Percentiles rank a stretch among this genome's conserved stretches.
Evolutionary conservation across 495 filamentous ascomycete genomes (phyloP).

Genomic region (Neurospora cerealis): DNA sequence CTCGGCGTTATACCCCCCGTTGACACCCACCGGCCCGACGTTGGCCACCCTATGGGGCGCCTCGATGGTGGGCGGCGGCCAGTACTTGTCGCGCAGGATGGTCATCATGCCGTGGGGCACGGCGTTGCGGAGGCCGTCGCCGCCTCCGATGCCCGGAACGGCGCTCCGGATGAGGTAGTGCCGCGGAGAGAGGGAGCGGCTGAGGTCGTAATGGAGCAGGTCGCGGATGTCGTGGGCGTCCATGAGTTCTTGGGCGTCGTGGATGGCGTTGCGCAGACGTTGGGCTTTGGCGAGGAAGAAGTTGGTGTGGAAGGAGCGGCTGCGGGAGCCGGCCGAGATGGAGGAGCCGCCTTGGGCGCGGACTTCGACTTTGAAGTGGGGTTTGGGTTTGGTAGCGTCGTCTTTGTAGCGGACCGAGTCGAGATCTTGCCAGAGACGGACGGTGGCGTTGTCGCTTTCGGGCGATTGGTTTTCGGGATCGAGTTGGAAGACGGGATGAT

Average conservation of each 20-base stretch:
- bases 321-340: background rate
- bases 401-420: background rate
- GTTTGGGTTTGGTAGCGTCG: conserved; percentile 2
- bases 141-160: background rate
- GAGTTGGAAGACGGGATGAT: conserved; percentile 59
- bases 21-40: conserved; percentile 20
- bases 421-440: background rate
- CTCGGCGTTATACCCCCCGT: conserved; percentile 21
- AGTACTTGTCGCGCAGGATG: conserved; percentile 41
- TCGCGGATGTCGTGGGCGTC: background rate
- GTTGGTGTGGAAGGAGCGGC: background rate
- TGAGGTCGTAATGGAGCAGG: background rate
- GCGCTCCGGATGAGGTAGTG: background rate
- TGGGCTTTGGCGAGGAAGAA: background rate
- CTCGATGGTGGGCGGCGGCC: conserved; percentile 69
- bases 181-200: background rate
- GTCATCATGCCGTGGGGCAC: conserved; percentile 34
- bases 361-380: background rate
- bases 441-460: background rate
- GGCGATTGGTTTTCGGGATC: conserved; percentile 20
- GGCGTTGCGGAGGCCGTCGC: conserved; percentile 13
- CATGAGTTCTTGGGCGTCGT: background rate
- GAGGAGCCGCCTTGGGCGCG: background rate
- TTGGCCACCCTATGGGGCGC: conserved; percentile 39
- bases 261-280: background rate